Evolutionary conservation across 164 flowering plant species (phyloP).

Genomic region (Piper betle): DNA sequence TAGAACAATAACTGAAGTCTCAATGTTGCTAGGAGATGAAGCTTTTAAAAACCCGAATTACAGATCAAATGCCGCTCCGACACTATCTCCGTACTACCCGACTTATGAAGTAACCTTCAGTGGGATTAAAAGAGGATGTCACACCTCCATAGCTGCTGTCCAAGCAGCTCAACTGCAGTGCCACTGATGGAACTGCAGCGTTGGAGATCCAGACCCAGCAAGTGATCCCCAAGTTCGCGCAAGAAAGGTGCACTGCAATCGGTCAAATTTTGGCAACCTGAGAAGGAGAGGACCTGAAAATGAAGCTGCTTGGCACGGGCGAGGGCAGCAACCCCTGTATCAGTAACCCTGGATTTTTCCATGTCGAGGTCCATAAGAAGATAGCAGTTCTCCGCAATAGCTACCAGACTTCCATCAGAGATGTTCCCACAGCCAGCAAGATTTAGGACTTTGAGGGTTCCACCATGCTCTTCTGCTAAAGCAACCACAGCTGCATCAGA

Average conservation of each 20-base stretch:
- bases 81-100: not conserved
- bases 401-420: conserved; percentile 41
- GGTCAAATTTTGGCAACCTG: conserved; percentile 49
- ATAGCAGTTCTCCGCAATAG: conserved; percentile 43
- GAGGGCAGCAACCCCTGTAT: conserved; percentile 39
- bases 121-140: conserved; percentile 42
- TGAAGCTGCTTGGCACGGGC: conserved; percentile 23
- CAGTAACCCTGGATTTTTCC: conserved; percentile 40
- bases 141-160: conserved; percentile 45
- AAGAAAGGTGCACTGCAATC: conserved; percentile 35
- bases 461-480: conserved; percentile 36
- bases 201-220: conserved; percentile 63
- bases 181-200: conserved; percentile 45
- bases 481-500: conserved; percentile 29
- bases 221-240: conserved; percentile 31
- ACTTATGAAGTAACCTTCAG: not conserved
- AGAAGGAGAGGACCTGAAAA: conserved; percentile 46
- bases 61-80: not conserved
- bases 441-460: conserved; percentile 45
- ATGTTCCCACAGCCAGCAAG: conserved; percentile 46
- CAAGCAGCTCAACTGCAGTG: conserved; percentile 35
- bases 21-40: conserved; percentile 9
- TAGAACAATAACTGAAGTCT: not conserved
- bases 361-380: conserved; percentile 52
- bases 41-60: conserved; percentile 30